phyloP scores from a whole-genome alignment of 2,329 filamentous ascomycete species.

The Xylariaceae sp. region DNA sequence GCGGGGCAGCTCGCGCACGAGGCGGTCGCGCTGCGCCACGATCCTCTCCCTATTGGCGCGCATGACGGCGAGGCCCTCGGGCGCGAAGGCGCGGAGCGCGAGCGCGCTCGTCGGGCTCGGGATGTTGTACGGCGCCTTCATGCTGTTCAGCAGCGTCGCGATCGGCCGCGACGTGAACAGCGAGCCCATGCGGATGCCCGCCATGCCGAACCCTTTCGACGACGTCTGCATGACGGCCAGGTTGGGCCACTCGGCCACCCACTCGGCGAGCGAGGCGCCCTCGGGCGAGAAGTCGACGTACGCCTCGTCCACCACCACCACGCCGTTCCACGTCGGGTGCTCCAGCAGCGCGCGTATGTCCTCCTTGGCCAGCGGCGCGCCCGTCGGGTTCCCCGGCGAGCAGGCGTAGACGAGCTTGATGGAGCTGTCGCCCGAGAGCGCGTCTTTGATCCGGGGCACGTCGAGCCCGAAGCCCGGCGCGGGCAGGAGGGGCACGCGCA shows the following conservation, averaged over 20 bases:
- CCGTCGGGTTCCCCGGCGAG: slow-evolving; percentile 93
- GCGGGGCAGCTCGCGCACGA: slow-evolving; percentile 66
- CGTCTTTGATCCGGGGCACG: slow-evolving; percentile 59
- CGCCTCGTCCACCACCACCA: slow-evolving; percentile 90
- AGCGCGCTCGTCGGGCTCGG: slow-evolving; percentile 80
- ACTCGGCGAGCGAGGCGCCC: slow-evolving; percentile 77
- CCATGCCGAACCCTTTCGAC: slow-evolving; percentile 95
- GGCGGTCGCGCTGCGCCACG: slow-evolving; percentile 67
- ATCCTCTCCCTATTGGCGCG: slow-evolving; percentile 62
- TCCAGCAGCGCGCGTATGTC: slow-evolving; percentile 69
- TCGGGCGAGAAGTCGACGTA: slow-evolving; percentile 89
- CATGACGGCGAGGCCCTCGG: slow-evolving; percentile 68
- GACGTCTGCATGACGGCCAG: slow-evolving; percentile 96
- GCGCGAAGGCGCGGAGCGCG: slow-evolving; percentile 65
- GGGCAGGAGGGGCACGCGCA: slow-evolving; percentile 75
- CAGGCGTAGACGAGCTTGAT: slow-evolving; percentile 92
- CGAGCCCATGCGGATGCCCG: slow-evolving; percentile 83
- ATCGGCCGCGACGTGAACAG: slow-evolving; percentile 74
- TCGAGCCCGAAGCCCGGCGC: slow-evolving; percentile 71
- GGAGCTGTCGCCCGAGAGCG: slow-evolving; percentile 51
- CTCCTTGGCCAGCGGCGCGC: slow-evolving; percentile 66
- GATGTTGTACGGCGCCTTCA: slow-evolving; percentile 97
- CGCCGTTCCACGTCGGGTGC: slow-evolving; percentile 90
- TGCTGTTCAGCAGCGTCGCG: slow-evolving; percentile 74
- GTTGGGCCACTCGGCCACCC: slow-evolving; percentile 89